phyloP scores from a whole-genome alignment of 768 basidiomycete genomes.

The Tubosaeta sp. region DNA sequence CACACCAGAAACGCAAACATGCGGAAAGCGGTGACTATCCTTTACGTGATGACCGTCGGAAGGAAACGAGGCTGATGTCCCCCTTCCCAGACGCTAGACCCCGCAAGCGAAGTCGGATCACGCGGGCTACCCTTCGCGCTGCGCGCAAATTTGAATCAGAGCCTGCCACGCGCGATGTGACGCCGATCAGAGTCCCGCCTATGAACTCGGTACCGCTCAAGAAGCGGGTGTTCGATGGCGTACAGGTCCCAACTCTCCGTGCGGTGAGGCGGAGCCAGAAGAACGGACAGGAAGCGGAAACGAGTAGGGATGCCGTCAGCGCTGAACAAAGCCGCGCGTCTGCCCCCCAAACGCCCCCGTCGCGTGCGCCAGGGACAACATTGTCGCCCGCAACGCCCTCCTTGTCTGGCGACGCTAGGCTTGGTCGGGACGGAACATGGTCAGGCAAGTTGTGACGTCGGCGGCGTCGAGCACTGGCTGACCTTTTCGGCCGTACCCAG shows the following conservation, averaged over 20 bases:
- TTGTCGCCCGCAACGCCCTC: neutral
- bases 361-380: neutral
- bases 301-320: neutral
- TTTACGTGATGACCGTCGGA: neutral
- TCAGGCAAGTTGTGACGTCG: conserved; percentile 16
- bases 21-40: conserved; percentile 3
- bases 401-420: conserved; percentile 14
- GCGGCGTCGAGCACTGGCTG: neutral
- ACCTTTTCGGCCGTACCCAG: conserved; percentile 5
- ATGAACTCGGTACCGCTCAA: conserved; percentile 21
- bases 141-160: conserved; percentile 26
- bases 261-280: conserved; percentile 7
- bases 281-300: neutral
- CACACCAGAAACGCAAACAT: conserved; percentile 11
- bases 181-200: conserved; percentile 16
- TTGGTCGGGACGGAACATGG: conserved; percentile 29
- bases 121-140: conserved; percentile 8
- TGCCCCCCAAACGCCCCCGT: neutral
- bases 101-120: conserved; percentile 22
- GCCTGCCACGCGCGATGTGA: conserved; percentile 22
- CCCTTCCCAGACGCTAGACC: conserved; percentile 11
- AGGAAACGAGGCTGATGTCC: conserved; percentile 5
- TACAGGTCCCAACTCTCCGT: conserved; percentile 26
- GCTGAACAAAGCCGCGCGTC: neutral
- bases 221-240: conserved; percentile 27